Percentiles rank a stretch among this genome's conserved stretches.
Conservation (phyloP, 495 filamentous ascomycete species). For the Penicillium riverlandense region DNA sequence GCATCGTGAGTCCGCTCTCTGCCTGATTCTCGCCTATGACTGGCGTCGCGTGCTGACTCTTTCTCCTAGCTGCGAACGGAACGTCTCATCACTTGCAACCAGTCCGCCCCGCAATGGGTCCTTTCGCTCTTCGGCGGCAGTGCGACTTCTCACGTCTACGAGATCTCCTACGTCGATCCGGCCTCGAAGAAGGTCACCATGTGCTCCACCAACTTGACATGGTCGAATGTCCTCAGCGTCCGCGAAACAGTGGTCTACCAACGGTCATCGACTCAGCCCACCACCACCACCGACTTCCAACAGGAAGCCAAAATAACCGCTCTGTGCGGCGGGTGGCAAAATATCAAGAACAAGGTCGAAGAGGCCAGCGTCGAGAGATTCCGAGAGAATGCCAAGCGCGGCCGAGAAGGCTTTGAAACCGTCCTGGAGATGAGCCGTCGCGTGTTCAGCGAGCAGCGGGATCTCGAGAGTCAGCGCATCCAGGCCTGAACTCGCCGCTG, state of each 20-base stretch:
- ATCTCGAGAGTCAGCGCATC: slow-evolving; percentile 41
- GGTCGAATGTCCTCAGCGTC: slow-evolving; percentile 76
- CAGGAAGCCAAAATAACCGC: slow-evolving; percentile 92
- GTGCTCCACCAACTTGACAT: slow-evolving; percentile 87
- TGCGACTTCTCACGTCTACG: slow-evolving; percentile 76
- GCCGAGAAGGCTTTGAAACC: slow-evolving; percentile 86
- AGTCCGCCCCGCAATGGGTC: slow-evolving; percentile 84
- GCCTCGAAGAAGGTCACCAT: slow-evolving; percentile 78
- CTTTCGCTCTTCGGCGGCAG: slow-evolving; percentile 66
- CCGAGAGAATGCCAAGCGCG: slow-evolving; percentile 80
- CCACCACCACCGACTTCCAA: slow-evolving; percentile 65
- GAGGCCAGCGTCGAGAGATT: slow-evolving; percentile 84
- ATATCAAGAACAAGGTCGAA: slow-evolving; percentile 88
- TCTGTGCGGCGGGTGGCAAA: slow-evolving; percentile 91
- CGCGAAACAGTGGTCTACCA: slow-evolving; percentile 84
- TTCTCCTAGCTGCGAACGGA: slow-evolving; percentile 75
- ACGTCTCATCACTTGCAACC: slow-evolving; percentile 90
- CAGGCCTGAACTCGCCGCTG: slow-evolving; percentile 8
- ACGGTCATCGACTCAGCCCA: slow-evolving; percentile 44
- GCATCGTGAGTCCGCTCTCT: slow-evolving; percentile 55
- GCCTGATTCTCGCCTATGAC: too few species aligned
- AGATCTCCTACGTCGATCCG: slow-evolving; percentile 91
- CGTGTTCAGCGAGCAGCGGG: slow-evolving; percentile 84
- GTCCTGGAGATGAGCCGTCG: slow-evolving; percentile 90
- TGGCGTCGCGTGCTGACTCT: slow-evolving; percentile 4